Conservation (phyloP, 345 rosid species). For the Lenwebbia sp. region DNA sequence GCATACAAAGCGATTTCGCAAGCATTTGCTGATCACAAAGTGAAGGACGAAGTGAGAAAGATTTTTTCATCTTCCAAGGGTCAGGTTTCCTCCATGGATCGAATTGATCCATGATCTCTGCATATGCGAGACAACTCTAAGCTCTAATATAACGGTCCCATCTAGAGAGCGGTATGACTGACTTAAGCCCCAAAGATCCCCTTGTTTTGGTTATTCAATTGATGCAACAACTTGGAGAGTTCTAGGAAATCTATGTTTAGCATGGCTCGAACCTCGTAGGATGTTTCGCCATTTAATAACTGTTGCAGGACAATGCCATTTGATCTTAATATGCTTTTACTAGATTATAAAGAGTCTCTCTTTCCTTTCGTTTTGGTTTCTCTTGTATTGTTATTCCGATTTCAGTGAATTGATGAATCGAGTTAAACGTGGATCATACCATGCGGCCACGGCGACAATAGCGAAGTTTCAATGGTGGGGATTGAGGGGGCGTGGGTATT, state of each 20-base stretch:
- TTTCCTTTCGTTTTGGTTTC: neutral
- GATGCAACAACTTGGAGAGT: neutral
- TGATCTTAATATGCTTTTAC: neutral
- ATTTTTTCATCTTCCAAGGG: slow-evolving; percentile 9
- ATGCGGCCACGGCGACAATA: neutral
- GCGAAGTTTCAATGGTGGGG: neutral
- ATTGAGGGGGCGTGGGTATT: neutral
- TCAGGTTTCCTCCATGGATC: slow-evolving; percentile 18
- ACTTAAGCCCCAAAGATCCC: neutral
- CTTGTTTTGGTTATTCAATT: neutral
- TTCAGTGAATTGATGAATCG: neutral
- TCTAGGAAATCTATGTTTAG: neutral
- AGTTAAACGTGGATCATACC: neutral
- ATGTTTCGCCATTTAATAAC: neutral
- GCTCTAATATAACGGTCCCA: neutral
- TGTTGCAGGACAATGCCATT: neutral
- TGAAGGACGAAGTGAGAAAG: slow-evolving; percentile 42
- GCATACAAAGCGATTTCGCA: slow-evolving; percentile 48
- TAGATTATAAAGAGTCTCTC: neutral
- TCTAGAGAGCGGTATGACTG: neutral
- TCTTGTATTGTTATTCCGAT: too few species aligned
- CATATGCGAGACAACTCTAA: neutral
- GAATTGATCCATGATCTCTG: slow-evolving; percentile 15
- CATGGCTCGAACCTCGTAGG: neutral
- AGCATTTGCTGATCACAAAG: slow-evolving; percentile 59